Conservation (phyloP, 306 rosid genomes). For the Prunus mira region DNA sequence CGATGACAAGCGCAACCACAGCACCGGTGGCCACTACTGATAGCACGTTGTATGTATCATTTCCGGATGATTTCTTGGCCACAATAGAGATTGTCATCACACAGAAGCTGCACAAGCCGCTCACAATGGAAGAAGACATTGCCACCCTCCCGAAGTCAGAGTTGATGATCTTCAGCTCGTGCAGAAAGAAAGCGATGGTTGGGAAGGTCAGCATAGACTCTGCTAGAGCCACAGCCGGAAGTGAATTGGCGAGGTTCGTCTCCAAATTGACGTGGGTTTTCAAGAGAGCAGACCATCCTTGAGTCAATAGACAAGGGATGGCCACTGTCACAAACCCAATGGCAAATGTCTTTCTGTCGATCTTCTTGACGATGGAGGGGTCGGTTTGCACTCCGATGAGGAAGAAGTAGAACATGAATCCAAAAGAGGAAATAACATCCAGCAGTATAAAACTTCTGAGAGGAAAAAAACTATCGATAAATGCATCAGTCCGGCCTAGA, state of each 20-base stretch:
- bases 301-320: slow-evolving; percentile 6
- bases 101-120: not conserved
- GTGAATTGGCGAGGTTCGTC: not conserved
- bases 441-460: slow-evolving; percentile 27
- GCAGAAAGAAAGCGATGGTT: slow-evolving; percentile 21
- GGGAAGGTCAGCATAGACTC: slow-evolving; percentile 21
- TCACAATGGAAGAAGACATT: slow-evolving; percentile 23
- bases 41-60: not conserved
- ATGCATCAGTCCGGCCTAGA: slow-evolving; percentile 13
- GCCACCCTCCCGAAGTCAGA: slow-evolving; percentile 33
- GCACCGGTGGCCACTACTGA: not conserved
- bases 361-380: slow-evolving; percentile 9
- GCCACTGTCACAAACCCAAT: slow-evolving; percentile 21
- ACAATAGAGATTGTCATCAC: not conserved
- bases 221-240: slow-evolving; percentile 7
- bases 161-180: slow-evolving; percentile 34
- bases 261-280: not conserved
- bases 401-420: slow-evolving; percentile 30
- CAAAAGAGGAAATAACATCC: slow-evolving; percentile 28
- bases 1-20: not conserved
- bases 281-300: not conserved
- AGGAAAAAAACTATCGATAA: slow-evolving; percentile 20
- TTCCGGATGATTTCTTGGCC: not conserved
- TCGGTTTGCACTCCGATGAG: slow-evolving; percentile 38
- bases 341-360: slow-evolving; percentile 13